Conservation (phyloP, 257 asterid species). For the Ballota nigra region DNA sequence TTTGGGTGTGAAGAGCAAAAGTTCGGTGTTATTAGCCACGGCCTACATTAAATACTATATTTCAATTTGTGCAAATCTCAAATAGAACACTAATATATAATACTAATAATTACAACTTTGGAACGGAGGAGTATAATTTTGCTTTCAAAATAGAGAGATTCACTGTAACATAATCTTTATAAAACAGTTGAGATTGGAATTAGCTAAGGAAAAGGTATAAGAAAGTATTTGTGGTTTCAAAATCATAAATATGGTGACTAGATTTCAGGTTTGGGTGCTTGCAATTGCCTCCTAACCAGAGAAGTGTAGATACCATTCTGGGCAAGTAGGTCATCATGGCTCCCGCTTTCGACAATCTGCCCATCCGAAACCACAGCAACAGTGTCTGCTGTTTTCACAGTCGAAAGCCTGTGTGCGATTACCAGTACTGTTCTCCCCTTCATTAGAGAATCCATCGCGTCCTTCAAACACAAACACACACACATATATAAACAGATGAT, state of each 20-base stretch:
- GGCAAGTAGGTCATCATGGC: conserved; percentile 63
- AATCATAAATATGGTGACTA: conserved; percentile 18
- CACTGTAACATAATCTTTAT: background rate
- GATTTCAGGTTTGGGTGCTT: conserved; percentile 52
- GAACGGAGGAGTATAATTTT: no score
- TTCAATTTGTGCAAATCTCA: no score
- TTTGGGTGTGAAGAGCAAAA: no score
- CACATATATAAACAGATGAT: background rate
- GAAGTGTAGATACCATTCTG: conserved; percentile 68
- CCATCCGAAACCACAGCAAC: conserved; percentile 87
- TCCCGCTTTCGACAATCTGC: conserved; percentile 76
- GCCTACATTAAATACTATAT: no score
- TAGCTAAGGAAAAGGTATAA: no score
- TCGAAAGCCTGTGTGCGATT: conserved; percentile 87
- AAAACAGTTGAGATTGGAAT: background rate
- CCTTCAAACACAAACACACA: conserved; percentile 31
- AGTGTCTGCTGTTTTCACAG: conserved; percentile 76
- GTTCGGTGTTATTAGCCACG: no score
- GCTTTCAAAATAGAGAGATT: no score
- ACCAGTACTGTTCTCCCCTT: conserved; percentile 82
- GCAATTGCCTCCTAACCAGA: conserved; percentile 72
- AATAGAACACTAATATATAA: no score
- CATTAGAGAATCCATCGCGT: conserved; percentile 92
- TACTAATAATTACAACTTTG: no score
- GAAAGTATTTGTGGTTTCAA: no score